These are phyloP conservation scores for Monosporascus sp. DNA, from an alignment of 2,329 filamentous ascomycete species.

Conservation along the genomic window DNA sequence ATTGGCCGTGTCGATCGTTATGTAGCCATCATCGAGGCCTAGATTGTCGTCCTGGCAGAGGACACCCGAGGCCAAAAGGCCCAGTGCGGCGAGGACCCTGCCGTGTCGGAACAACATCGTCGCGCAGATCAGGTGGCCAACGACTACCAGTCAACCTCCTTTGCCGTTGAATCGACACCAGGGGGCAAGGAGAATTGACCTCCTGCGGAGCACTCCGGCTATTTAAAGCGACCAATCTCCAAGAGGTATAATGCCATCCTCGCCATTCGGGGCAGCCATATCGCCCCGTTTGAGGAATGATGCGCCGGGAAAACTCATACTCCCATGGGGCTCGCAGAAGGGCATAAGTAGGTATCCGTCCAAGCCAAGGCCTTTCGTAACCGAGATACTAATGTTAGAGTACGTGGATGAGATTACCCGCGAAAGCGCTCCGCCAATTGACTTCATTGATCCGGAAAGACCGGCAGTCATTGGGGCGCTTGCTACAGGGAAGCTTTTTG, in stretches of 20 bases:
- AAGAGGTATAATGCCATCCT: neutral
- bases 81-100: slow-evolving; percentile 6
- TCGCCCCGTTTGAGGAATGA: too few relatives aligned
- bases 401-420: neutral
- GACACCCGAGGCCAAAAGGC: slow-evolving; percentile 8
- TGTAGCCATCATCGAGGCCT: slow-evolving; percentile 34
- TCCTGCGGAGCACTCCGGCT: neutral
- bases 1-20: slow-evolving; percentile 34
- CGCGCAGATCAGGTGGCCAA: neutral
- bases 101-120: slow-evolving; percentile 2
- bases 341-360: neutral
- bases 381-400: neutral
- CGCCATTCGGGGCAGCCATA: too few relatives aligned
- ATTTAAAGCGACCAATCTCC: neutral
- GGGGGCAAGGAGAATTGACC: neutral
- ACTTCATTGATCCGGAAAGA: neutral
- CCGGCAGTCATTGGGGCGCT: neutral
- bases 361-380: neutral
- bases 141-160: neutral
- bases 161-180: neutral
- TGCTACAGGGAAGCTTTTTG: neutral
- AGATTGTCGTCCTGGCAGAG: slow-evolving; percentile 28
- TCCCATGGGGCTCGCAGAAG: neutral
- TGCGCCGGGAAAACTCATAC: neutral
- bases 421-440: neutral